A percentile compares a stretch with the other conserved stretches of the same genome.
phyloP scores from a whole-genome alignment of 148 eudicot genomes.

The Rhododendron henanense region DNA sequence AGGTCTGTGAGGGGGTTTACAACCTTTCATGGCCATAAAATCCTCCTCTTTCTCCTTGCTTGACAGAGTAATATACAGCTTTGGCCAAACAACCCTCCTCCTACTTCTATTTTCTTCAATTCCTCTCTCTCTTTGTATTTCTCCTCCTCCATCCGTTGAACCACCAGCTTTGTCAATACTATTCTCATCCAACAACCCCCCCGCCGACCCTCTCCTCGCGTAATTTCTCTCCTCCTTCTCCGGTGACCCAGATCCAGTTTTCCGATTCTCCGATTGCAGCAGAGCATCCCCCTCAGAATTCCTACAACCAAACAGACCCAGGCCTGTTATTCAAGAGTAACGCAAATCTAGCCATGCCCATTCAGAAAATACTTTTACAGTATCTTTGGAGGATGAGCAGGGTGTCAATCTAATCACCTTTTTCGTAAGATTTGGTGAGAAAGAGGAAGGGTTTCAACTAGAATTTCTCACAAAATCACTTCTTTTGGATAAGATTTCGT shows the following conservation, averaged over 20 bases:
- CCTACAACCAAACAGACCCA: background rate
- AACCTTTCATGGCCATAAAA: constrained; percentile 89
- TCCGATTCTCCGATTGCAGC: constrained; percentile 20
- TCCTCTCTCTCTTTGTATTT: background rate
- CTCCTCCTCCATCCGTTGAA: constrained; percentile 15
- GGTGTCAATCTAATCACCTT: background rate
- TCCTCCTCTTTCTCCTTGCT: constrained; percentile 94
- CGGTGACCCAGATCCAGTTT: constrained; percentile 38
- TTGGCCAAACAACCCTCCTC: constrained; percentile 59
- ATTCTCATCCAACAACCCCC: constrained; percentile 23
- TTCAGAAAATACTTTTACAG: background rate
- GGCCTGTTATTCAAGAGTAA: background rate
- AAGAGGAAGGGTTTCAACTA: background rate
- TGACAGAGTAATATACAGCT: constrained; percentile 46
- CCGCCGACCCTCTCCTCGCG: constrained; percentile 51
- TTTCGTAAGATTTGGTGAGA: background rate
- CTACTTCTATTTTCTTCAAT: constrained; percentile 15
- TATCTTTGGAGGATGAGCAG: background rate
- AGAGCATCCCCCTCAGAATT: background rate
- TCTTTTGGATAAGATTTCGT: background rate
- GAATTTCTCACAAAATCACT: background rate
- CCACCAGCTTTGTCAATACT: constrained; percentile 22
- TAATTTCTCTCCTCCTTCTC: constrained; percentile 69
- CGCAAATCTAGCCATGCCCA: background rate
- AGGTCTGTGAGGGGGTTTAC: constrained; percentile 85